Percentiles rank a stretch among this genome's conserved stretches.
Evolutionary conservation across 2,329 filamentous ascomycete genomes (phyloP).

Genomic region (Colletotrichum orbiculare): DNA sequence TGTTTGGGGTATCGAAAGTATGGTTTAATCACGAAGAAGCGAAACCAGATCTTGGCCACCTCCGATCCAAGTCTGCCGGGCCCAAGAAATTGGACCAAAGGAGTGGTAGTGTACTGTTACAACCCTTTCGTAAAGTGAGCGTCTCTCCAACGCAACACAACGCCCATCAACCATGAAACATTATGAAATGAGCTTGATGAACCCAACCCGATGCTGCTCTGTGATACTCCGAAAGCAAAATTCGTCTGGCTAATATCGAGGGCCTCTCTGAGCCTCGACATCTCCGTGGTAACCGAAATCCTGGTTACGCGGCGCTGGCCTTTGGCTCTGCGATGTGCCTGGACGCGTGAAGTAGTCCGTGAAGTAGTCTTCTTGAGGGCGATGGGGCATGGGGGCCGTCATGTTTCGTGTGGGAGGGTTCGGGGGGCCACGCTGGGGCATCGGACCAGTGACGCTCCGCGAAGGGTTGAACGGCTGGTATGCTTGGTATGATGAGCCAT

Average conservation of each 20-base stretch:
- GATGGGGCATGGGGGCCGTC: slow-evolving; percentile 52
- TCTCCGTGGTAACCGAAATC: slow-evolving; percentile 50
- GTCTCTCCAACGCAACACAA: slow-evolving; percentile 13
- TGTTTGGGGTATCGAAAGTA: slow-evolving; percentile 36
- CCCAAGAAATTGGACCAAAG: neutral
- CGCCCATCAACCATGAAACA: slow-evolving; percentile 30
- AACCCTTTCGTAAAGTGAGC: slow-evolving; percentile 9
- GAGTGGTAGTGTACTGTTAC: slow-evolving; percentile 3
- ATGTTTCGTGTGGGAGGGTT: slow-evolving; percentile 56
- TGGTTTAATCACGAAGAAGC: slow-evolving; percentile 16
- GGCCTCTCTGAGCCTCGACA: slow-evolving; percentile 47
- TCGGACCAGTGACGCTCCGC: slow-evolving; percentile 54
- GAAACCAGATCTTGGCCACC: slow-evolving; percentile 11
- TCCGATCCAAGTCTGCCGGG: slow-evolving; percentile 8
- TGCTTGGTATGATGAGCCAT: slow-evolving; percentile 36
- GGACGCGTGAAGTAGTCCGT: slow-evolving; percentile 44
- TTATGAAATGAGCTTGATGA: slow-evolving; percentile 32
- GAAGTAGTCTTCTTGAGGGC: slow-evolving; percentile 44
- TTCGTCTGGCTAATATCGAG: slow-evolving; percentile 41
- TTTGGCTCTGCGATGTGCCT: slow-evolving; percentile 41
- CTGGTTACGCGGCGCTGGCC: slow-evolving; percentile 38
- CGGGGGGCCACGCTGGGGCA: slow-evolving; percentile 47
- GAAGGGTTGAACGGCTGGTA: slow-evolving; percentile 43
- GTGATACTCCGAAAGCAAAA: neutral
- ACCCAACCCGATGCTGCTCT: slow-evolving; percentile 15